Conservation (phyloP, 768 basidiomycete species). For the Coprinellus aureogranulatus region DNA sequence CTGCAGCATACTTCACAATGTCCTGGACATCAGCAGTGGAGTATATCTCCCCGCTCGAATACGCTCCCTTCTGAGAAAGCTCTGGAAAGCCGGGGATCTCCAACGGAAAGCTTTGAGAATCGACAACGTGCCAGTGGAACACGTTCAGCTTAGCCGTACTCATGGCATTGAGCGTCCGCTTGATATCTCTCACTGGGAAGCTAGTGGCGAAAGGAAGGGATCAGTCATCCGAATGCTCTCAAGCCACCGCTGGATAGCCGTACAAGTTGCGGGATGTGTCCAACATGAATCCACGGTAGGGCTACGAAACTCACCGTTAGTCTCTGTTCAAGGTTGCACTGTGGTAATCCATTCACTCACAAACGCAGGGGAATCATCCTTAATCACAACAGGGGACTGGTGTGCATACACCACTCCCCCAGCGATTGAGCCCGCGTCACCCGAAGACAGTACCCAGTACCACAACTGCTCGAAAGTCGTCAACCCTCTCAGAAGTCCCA, state of each 20-base stretch:
- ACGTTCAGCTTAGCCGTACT: slow-evolving; percentile 73
- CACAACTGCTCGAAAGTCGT: slow-evolving; percentile 76
- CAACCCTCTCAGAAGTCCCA: slow-evolving; percentile 69
- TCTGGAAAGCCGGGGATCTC: slow-evolving; percentile 60
- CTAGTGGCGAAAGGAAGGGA: slow-evolving; percentile 25
- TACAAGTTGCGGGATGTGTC: slow-evolving; percentile 80
- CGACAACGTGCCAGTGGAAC: slow-evolving; percentile 82
- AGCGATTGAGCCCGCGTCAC: slow-evolving; percentile 30
- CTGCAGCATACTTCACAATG: slow-evolving; percentile 63
- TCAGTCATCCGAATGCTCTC: background rate
- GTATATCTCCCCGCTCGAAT: slow-evolving; percentile 56
- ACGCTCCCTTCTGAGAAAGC: slow-evolving; percentile 64
- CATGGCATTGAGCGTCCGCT: slow-evolving; percentile 73
- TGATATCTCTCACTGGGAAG: slow-evolving; percentile 62
- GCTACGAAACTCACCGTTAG: slow-evolving; percentile 32
- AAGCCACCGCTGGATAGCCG: slow-evolving; percentile 18
- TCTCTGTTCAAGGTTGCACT: background rate
- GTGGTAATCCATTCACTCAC: no score
- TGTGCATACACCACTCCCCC: slow-evolving; percentile 50
- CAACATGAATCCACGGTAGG: slow-evolving; percentile 75
- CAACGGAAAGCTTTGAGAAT: slow-evolving; percentile 79
- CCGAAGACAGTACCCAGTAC: slow-evolving; percentile 43
- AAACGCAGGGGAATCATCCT: slow-evolving; percentile 61
- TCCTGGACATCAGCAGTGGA: slow-evolving; percentile 50
- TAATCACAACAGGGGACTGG: slow-evolving; percentile 56